Conservation (phyloP, 441 rosid species). For the Croton setiger region DNA sequence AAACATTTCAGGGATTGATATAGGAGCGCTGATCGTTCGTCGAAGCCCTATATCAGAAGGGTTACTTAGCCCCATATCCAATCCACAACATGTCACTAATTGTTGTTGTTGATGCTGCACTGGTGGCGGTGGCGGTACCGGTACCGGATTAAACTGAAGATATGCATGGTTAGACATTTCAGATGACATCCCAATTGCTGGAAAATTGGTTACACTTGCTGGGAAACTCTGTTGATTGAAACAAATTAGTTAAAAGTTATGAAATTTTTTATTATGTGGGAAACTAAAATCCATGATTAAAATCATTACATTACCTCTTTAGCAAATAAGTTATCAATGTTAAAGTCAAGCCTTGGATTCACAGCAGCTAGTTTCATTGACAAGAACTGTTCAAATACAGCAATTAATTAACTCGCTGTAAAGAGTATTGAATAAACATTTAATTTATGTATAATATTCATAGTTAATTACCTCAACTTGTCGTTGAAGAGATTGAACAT, state of each 20-base stretch:
- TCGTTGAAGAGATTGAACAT: conserved; percentile 76
- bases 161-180: conserved; percentile 52
- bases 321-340: conserved; percentile 39
- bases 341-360: conserved; percentile 55
- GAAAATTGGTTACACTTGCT: conserved; percentile 37
- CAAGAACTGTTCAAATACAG: conserved; percentile 46
- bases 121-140: conserved; percentile 27
- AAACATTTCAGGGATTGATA: conserved; percentile 41
- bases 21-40: conserved; percentile 46
- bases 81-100: conserved; percentile 37
- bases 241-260: neutral
- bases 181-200: conserved; percentile 45
- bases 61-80: conserved; percentile 38
- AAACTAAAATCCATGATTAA: neutral
- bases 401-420: neutral
- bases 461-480: conserved; percentile 62
- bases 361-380: conserved; percentile 71
- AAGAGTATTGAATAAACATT: neutral
- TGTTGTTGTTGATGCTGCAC: conserved; percentile 38
- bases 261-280: too few relatives aligned
- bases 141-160: conserved; percentile 46
- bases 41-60: conserved; percentile 39
- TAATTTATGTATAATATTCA: too few relatives aligned
- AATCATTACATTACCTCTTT: conserved; percentile 57
- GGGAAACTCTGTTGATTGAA: conserved; percentile 42